Base-by-base conservation (phyloP, 192 early-diverging fungal species). In the Kappamyces sp. region DNA sequence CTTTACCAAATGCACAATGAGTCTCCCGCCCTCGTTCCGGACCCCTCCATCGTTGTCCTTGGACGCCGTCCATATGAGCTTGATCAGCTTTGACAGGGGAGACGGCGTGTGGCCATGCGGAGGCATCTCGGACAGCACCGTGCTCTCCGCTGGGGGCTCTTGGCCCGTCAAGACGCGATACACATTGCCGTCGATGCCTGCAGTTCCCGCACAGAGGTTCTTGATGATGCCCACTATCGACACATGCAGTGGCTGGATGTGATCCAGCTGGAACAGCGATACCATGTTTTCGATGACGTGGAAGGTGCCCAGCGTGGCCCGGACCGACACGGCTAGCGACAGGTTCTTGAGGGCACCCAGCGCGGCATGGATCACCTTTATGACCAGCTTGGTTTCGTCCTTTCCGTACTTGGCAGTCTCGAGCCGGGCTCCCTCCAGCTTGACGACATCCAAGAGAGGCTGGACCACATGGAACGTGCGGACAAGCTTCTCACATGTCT, bases 331-430 rank as follows among this genome's bases (percentile, higher is more conserved):
- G 4, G 78, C 69, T 31, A 80, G 58, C 2, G 75, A 69, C 39
- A 80, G 48, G 62, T 80, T 80, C 61, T 78, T 80, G 31, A 80
- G 62, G 3, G 78, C 69, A 3, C 78, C 78, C 33, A 78, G 62
- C 5, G 73, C 74, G 4, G 75, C 78, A 69, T 80, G 78, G 9
- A 80, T 49, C 2, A 80, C 74, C 52, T 78, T 77, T 46, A 78
- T 62, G 13, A 59, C 63, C 41, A 62, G 64, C 41, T 71, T 73
- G 23, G 44, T 65, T 8, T 75, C 75, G 12, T 59, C 55, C 38
- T 49, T 51, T 37, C 36, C 50, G 0, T 48, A 61, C 5, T 36
- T 23, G 6, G 49, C 47, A 6, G 36, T 37, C 46, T 66, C 64
- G 2, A 72, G 48, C 34, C 75, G 62, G 10, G 55, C 47, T 6